A percentile compares a stretch with the other conserved stretches of the same genome.
Evolutionary conservation across 2,329 filamentous ascomycete genomes (phyloP).

Genomic region (Mycocentrospora acerina): DNA sequence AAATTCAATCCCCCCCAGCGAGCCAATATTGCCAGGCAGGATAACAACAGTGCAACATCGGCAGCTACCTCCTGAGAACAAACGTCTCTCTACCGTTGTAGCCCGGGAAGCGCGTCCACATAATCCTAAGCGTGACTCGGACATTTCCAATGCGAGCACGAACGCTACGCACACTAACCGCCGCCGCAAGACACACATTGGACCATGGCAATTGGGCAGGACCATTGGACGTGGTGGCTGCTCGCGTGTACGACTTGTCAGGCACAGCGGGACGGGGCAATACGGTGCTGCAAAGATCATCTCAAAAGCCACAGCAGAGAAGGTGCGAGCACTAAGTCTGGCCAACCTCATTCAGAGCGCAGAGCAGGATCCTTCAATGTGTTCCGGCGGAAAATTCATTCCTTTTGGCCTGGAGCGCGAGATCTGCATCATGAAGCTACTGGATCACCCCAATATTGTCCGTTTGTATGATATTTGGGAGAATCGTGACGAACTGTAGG

Average conservation of each 20-base stretch:
- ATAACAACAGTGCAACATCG: constrained; percentile 45
- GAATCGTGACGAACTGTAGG: constrained; percentile 90
- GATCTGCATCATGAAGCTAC: constrained; percentile 94
- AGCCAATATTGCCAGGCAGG: constrained; percentile 48
- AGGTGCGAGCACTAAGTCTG: constrained; percentile 83
- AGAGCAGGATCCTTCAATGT: constrained; percentile 55
- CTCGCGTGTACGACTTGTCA: constrained; percentile 81
- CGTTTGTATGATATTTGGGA: constrained; percentile 97
- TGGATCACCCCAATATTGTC: constrained; percentile 93
- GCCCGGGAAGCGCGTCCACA: constrained; percentile 50
- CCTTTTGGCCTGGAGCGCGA: constrained; percentile 91
- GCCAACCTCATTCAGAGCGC: constrained; percentile 78
- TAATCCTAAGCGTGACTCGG: constrained; percentile 52
- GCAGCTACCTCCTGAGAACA: constrained; percentile 47
- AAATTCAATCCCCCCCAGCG: constrained; percentile 44
- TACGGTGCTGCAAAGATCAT: constrained; percentile 95
- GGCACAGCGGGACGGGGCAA: constrained; percentile 76
- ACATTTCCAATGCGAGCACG: constrained; percentile 59
- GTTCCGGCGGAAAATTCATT: constrained; percentile 65
- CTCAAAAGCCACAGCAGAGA: constrained; percentile 72
- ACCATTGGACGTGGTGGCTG: constrained; percentile 89
- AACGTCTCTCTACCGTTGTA: constrained; percentile 55
- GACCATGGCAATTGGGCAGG: constrained; percentile 89
- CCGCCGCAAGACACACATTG: constrained; percentile 72
- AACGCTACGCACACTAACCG: constrained; percentile 52